Evolutionary conservation across 352 stramenopile genomes (phyloP).

Genomic region (Aphanomyces stellatus): DNA sequence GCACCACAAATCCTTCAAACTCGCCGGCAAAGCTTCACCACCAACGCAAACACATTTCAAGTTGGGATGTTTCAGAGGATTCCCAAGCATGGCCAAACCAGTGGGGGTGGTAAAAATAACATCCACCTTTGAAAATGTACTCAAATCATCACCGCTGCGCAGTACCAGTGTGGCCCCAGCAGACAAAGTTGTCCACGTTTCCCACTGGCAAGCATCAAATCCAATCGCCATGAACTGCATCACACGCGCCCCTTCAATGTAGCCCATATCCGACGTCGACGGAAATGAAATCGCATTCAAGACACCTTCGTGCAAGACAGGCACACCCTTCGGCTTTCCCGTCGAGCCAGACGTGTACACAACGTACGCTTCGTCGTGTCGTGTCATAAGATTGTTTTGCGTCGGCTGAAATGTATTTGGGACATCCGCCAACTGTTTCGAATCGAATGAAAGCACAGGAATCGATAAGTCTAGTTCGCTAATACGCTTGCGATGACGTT

Average conservation of each 20-base stretch:
- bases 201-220: not conserved
- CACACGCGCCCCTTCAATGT: not conserved
- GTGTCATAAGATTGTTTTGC: not conserved
- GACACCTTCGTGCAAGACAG: not conserved
- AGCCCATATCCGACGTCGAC: not conserved
- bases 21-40: not conserved
- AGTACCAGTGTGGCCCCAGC: not conserved
- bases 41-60: not conserved
- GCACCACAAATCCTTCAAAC: not conserved
- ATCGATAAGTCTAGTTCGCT: not conserved
- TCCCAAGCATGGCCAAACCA: not conserved
- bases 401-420: not conserved
- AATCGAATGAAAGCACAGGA: not conserved
- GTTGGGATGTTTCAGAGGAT: not conserved
- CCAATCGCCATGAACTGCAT: not conserved
- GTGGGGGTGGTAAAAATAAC: not conserved
- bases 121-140: not conserved
- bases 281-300: not conserved
- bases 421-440: too few relatives aligned
- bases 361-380: constrained; percentile 32
- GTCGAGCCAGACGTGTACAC: constrained; percentile 21
- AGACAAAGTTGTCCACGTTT: not conserved
- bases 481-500: not conserved
- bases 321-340: not conserved
- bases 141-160: not conserved